Percentiles rank a stretch among this genome's conserved stretches.
phyloP scores from a whole-genome alignment of 2,329 filamentous ascomycete species.

The Ceratocystiopsis brevicomis region DNA sequence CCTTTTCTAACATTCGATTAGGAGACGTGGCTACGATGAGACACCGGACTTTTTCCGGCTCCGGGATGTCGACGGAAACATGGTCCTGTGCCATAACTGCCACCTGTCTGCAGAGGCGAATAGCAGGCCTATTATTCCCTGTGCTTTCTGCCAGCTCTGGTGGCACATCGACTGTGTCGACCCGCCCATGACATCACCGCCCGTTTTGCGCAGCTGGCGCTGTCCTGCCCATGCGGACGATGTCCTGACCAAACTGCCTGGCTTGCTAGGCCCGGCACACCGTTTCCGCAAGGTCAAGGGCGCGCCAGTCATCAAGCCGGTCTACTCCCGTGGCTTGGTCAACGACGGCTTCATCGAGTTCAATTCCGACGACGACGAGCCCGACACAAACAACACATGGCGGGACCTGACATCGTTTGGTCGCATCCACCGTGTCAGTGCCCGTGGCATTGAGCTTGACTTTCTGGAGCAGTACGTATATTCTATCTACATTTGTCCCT shows the following conservation, averaged over 20 bases:
- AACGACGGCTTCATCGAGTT: constrained; percentile 59
- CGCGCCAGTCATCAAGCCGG: constrained; percentile 29
- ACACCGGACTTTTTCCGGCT: constrained; percentile 47
- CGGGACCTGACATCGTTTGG: constrained; percentile 41
- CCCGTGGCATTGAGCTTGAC: constrained; percentile 46
- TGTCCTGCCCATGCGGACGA: constrained; percentile 78
- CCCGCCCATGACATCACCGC: constrained; percentile 63
- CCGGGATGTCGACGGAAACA: constrained; percentile 52
- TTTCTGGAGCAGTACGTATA: constrained; percentile 46
- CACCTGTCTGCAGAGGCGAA: constrained; percentile 41
- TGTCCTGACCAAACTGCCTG: constrained; percentile 41
- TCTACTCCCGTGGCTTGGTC: constrained; percentile 41
- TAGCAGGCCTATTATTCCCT: constrained; percentile 58
- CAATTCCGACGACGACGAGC: constrained; percentile 37
- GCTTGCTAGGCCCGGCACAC: constrained; percentile 38
- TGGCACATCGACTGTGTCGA: constrained; percentile 92
- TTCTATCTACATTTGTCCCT: not conserved
- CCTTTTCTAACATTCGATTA: not conserved
- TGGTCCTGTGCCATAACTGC: constrained; percentile 63
- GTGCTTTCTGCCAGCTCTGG: constrained; percentile 60
- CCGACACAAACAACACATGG: constrained; percentile 33
- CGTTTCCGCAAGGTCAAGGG: constrained; percentile 42
- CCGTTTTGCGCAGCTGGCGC: constrained; percentile 60
- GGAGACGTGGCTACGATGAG: constrained; percentile 38
- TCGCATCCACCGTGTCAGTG: constrained; percentile 43